Evolutionary conservation across 768 basidiomycete genomes (phyloP).

Genomic region (Tricholoma sp.): DNA sequence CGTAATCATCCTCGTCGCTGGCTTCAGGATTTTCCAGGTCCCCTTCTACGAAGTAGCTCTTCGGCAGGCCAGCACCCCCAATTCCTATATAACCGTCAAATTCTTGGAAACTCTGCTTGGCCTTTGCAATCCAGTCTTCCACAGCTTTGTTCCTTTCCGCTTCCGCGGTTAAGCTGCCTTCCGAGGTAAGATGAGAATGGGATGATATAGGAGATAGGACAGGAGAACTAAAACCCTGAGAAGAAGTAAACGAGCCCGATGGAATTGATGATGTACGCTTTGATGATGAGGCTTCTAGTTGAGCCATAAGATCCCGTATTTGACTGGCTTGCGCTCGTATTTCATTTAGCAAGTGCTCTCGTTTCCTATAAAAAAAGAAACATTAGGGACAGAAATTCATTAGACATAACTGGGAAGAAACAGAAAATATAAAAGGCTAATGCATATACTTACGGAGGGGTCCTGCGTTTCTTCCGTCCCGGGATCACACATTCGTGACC

Average conservation of each 20-base stretch:
- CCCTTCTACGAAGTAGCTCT: slow-evolving; percentile 43
- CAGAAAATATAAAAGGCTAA: background rate
- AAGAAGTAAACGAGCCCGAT: slow-evolving; percentile 22
- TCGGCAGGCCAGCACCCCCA: slow-evolving; percentile 50
- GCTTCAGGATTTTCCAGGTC: slow-evolving; percentile 38
- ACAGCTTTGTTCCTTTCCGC: slow-evolving; percentile 50
- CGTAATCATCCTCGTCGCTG: slow-evolving; percentile 36
- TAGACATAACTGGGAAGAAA: background rate
- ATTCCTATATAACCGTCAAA: slow-evolving; percentile 64
- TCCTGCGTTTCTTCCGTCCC: slow-evolving; percentile 76
- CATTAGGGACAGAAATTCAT: background rate
- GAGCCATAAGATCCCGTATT: slow-evolving; percentile 66
- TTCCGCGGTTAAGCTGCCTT: slow-evolving; percentile 21
- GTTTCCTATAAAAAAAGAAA: slow-evolving; percentile 48
- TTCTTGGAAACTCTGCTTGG: slow-evolving; percentile 60
- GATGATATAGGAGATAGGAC: slow-evolving; percentile 31
- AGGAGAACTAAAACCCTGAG: slow-evolving; percentile 30
- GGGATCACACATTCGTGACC: slow-evolving; percentile 74
- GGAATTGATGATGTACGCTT: slow-evolving; percentile 15
- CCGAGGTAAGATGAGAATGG: slow-evolving; percentile 24
- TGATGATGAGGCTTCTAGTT: slow-evolving; percentile 43
- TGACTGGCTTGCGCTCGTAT: slow-evolving; percentile 70
- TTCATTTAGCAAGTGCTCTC: slow-evolving; percentile 71
- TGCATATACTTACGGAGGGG: slow-evolving; percentile 58
- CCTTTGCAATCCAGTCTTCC: slow-evolving; percentile 74